A percentile compares a stretch with the other conserved stretches of the same genome.
These are phyloP conservation scores for Ascoidea asiatica DNA, from an alignment of 805 yeast genomes.

Conservation along the genomic window DNA sequence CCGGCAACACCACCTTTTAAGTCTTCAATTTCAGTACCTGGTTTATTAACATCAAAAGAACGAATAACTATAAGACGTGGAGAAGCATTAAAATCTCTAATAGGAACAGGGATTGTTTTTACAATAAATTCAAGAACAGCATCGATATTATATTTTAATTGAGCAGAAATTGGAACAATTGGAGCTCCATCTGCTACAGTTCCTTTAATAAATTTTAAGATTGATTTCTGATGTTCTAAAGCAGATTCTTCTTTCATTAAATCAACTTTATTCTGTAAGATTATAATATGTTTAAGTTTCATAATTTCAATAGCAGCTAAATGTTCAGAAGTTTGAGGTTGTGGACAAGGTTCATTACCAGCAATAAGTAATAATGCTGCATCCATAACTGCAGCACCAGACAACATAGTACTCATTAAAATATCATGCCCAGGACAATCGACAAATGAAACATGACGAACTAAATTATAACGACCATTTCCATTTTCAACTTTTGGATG, in stretches of 20 bases:
- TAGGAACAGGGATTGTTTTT: conserved; percentile 89
- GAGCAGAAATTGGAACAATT: conserved; percentile 97
- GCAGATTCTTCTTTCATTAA: conserved; percentile 97
- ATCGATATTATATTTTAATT: conserved; percentile 94
- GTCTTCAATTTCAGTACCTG: conserved; percentile 95
- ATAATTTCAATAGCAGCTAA: conserved; percentile 98
- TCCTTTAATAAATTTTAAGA: conserved; percentile 86
- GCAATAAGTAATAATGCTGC: conserved; percentile 94
- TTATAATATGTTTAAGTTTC: conserved; percentile 94
- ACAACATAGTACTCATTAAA: conserved; percentile 99
- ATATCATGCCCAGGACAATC: conserved; percentile 99
- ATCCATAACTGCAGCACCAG: conserved; percentile 99
- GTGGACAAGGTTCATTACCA: conserved; percentile 98
- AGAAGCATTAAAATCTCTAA: conserved; percentile 85
- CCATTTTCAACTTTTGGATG: conserved; percentile 89
- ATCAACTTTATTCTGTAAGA: conserved; percentile 96
- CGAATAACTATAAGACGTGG: conserved; percentile 95
- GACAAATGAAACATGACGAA: conserved; percentile 95
- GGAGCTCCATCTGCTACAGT: conserved; percentile 99
- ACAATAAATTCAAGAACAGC: conserved; percentile 96
- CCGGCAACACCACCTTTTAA: conserved; percentile 99
- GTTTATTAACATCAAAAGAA: conserved; percentile 97
- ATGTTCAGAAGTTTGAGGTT: conserved; percentile 98
- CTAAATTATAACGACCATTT: conserved; percentile 74
- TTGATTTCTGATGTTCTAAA: conserved; percentile 86